Percentiles rank a stretch among this genome's conserved stretches.
These are phyloP conservation scores for Saccharum spontaneum DNA, from an alignment of 176 grass and related monocot species.

Conservation along the genomic window DNA sequence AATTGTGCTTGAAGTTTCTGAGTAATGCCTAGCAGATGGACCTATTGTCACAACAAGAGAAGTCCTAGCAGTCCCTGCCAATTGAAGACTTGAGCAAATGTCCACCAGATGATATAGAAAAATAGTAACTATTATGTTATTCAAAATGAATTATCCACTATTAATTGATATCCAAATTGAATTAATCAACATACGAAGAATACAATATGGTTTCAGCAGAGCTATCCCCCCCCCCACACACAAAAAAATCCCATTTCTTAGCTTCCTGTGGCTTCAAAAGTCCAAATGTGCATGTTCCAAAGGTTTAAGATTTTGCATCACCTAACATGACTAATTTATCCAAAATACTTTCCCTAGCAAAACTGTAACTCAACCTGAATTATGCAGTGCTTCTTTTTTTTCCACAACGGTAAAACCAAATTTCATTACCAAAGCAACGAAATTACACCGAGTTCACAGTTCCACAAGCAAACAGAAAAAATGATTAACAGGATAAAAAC, in stretches of 20 bases:
- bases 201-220: too few species aligned
- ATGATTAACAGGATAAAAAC: too few species aligned
- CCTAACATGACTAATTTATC: conserved; percentile 1
- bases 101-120: not conserved
- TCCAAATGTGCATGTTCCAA: conserved; percentile 2
- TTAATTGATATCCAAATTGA: not conserved
- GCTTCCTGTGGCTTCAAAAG: not conserved
- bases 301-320: not conserved
- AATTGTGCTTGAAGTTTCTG: conserved; percentile 95
- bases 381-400: not conserved
- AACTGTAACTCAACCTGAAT: not conserved
- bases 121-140: not conserved
- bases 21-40: conserved; percentile 80
- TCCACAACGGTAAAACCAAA: too few species aligned
- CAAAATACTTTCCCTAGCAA: not conserved
- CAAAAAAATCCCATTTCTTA: not conserved
- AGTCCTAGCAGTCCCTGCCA: conserved; percentile 86
- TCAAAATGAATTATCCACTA: not conserved
- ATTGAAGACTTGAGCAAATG: conserved; percentile 28
- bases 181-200: not conserved
- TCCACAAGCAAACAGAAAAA: too few species aligned
- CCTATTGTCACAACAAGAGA: conserved; percentile 95
- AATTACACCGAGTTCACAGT: too few species aligned
- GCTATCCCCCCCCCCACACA: too few species aligned
- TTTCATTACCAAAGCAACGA: too few species aligned